These are phyloP conservation scores for Canna indica DNA, from an alignment of 176 grass and related monocot species.

Conservation along the genomic window DNA sequence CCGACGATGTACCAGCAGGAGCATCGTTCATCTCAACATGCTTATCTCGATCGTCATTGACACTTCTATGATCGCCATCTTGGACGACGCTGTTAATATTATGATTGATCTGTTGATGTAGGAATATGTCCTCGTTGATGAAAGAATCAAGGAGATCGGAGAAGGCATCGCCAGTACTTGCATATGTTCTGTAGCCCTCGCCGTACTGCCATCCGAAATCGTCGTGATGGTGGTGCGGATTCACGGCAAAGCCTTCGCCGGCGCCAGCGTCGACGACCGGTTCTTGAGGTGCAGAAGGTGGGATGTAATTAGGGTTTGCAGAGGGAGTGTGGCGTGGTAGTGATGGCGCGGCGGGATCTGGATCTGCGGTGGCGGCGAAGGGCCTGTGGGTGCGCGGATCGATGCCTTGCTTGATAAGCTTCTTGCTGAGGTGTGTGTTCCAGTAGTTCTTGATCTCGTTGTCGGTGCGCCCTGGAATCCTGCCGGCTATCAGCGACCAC, in stretches of 20 bases:
- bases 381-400: slow-evolving; percentile 6
- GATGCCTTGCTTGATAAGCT: slow-evolving; percentile 7
- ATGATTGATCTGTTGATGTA: background rate
- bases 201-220: no score
- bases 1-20: background rate
- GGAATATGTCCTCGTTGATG: background rate
- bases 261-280: background rate
- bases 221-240: background rate
- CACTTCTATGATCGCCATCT: background rate
- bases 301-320: background rate
- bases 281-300: background rate
- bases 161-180: background rate
- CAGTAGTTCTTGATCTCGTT: slow-evolving; percentile 15
- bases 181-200: background rate
- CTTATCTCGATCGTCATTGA: background rate
- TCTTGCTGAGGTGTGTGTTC: slow-evolving; percentile 9
- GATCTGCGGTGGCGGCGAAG: background rate
- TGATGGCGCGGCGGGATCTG: background rate
- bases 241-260: background rate
- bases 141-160: slow-evolving; percentile 1
- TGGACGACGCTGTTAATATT: no score
- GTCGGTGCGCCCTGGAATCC: background rate
- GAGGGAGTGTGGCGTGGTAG: background rate
- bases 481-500: slow-evolving; percentile 10
- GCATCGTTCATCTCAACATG: background rate